Evolutionary conservation across 305 asterid genomes (phyloP).

Genomic region (Fraxinus latifolia): DNA sequence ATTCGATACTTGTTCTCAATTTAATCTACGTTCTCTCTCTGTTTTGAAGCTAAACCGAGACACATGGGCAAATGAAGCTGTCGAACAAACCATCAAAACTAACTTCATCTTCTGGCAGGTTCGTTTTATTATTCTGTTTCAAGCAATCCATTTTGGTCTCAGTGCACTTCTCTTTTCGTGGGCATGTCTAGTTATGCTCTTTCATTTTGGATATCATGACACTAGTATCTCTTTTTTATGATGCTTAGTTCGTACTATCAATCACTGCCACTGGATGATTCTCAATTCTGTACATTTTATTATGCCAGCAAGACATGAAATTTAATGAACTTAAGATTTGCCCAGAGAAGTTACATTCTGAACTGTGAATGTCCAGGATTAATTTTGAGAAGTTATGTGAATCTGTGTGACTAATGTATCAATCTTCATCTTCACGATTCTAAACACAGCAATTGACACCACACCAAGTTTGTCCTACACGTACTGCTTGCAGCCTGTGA

Average conservation of each 20-base stretch:
- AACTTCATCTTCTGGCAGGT: slow-evolving; percentile 99
- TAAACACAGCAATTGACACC: background rate
- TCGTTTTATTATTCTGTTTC: slow-evolving; percentile 22
- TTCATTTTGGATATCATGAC: background rate
- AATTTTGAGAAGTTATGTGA: background rate
- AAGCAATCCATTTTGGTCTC: slow-evolving; percentile 8
- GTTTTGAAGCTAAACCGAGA: slow-evolving; percentile 89
- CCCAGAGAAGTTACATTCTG: background rate
- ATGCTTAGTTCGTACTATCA: background rate
- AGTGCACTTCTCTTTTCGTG: background rate
- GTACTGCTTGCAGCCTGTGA: slow-evolving; percentile 1
- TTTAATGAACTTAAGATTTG: background rate
- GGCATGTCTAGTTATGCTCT: background rate
- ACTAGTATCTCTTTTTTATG: background rate
- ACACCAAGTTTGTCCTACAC: background rate
- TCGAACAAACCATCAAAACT: slow-evolving; percentile 85
- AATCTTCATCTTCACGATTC: background rate
- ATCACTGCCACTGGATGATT: slow-evolving; percentile 5
- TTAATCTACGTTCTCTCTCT: slow-evolving; percentile 12
- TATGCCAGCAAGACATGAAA: slow-evolving; percentile 2
- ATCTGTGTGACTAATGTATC: background rate
- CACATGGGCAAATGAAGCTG: slow-evolving; percentile 99
- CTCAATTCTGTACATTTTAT: background rate
- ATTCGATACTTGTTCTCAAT: background rate
- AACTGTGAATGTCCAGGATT: background rate